Base-by-base conservation (phyloP, 371 early-diverging fungal genomes). In the Mucor irregularis region DNA sequence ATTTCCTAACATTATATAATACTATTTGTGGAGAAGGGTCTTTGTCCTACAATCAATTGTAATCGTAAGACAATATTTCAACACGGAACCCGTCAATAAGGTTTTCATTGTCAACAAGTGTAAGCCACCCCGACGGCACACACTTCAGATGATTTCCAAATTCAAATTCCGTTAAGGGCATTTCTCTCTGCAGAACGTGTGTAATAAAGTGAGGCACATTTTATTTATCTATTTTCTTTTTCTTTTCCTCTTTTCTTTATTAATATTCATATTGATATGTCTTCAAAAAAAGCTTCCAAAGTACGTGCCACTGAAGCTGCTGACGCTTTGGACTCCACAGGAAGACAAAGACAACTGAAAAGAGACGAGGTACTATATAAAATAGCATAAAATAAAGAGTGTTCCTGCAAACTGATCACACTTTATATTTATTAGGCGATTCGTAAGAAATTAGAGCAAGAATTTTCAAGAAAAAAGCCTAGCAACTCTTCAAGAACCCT, bases 401-500 rank as follows among this genome's bases (percentile, higher is more conserved):
- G 14, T 30, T 40, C 19, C 6, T 30, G 17, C 19, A 31, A 45
- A 16, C 1, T 22, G 16, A 33, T 29, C 40, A 26, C 29, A 7
- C 16, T 17, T 14, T 13, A 16, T 13, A 40, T 19, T 29, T 35
- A 37, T 4, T 48, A 73, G 74, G 68, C 74, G 11, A 63, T 89
- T 55, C 82, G 89, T 39, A 88, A 88, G 61, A 88, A 86, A 73
- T 74, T 88, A 30, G 89, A 89, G 56, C 80, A 83, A 26, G 89
- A 86, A 48, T 73, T 89, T 14, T 87, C 78, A 49, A 87, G 84
- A 69, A 88, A 88, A 69, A 73, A 79, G 58, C 39, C 42, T 0
- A 54, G 38, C 16, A 68, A 65, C 45, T 73, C 74, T 40, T 71
- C 66, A 19, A 38, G 66, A 24, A 65, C 64, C 14, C 49, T 66